phyloP scores from a whole-genome alignment of 2,329 filamentous ascomycete species.

The Xylaria hypoxylon region DNA sequence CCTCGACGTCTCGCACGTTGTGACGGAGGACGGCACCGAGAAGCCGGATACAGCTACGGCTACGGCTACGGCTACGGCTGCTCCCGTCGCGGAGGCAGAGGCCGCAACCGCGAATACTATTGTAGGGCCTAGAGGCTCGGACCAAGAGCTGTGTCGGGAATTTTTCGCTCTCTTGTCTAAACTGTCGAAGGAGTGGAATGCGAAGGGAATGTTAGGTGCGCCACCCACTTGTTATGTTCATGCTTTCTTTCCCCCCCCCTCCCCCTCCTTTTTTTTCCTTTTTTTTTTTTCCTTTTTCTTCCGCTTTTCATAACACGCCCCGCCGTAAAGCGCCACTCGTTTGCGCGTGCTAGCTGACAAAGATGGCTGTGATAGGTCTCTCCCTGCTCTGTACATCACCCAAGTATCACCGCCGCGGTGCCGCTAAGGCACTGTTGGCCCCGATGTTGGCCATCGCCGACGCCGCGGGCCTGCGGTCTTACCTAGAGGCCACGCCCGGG shows the following conservation, averaged over 20 bases:
- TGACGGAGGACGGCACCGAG: constrained; percentile 20
- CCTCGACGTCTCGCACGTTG: constrained; percentile 34
- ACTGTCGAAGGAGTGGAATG: constrained; percentile 48
- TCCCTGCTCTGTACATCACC: constrained; percentile 53
- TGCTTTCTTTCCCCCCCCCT: not conserved
- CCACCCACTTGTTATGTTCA: constrained; percentile 15
- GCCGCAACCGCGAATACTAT: constrained; percentile 9
- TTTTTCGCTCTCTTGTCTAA: constrained; percentile 50
- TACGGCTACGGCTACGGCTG: constrained; percentile 23
- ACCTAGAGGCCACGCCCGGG: constrained; percentile 54
- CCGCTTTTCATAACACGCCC: not conserved
- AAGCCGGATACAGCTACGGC: not conserved
- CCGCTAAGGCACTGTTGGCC: constrained; percentile 51
- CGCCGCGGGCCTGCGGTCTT: constrained; percentile 48
- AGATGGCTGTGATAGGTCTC: constrained; percentile 46
- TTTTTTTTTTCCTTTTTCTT: not conserved
- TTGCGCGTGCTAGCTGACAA: constrained; percentile 9
- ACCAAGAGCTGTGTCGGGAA: constrained; percentile 44
- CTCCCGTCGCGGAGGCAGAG: constrained; percentile 33
- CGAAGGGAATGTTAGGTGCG: constrained; percentile 52
- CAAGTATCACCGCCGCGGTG: constrained; percentile 52
- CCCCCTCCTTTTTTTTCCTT: not conserved
- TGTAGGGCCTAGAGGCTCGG: constrained; percentile 49
- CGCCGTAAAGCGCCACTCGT: not conserved
- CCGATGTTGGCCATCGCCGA: constrained; percentile 55